phyloP scores from a whole-genome alignment of 805 yeast species.

The Blastobotrys mokoenaii region DNA sequence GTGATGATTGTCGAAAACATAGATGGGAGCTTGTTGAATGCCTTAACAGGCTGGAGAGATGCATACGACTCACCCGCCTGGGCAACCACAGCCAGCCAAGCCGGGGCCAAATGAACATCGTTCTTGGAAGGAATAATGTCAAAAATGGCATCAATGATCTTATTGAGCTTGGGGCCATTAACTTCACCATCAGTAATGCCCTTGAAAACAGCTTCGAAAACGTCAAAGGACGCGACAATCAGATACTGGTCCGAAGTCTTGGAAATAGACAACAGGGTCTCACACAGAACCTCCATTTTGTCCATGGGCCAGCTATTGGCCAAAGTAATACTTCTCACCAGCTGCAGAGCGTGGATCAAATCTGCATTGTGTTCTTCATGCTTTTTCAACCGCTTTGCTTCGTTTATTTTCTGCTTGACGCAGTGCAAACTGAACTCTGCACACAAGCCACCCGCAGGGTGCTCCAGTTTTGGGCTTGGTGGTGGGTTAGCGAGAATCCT shows the following conservation, averaged over 20 bases:
- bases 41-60: slow-evolving; percentile 40
- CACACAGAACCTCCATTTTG: slow-evolving; percentile 66
- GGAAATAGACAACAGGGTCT: slow-evolving; percentile 62
- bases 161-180: slow-evolving; percentile 55
- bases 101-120: slow-evolving; percentile 80
- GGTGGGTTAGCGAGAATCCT: slow-evolving; percentile 54
- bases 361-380: slow-evolving; percentile 39
- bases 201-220: slow-evolving; percentile 72
- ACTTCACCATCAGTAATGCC: slow-evolving; percentile 42
- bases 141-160: slow-evolving; percentile 61
- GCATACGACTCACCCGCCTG: slow-evolving; percentile 60
- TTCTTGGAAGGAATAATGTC: slow-evolving; percentile 73
- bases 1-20: slow-evolving; percentile 47
- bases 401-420: slow-evolving; percentile 38
- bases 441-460: slow-evolving; percentile 64
- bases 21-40: slow-evolving; percentile 48
- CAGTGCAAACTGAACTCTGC: slow-evolving; percentile 60
- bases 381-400: slow-evolving; percentile 24
- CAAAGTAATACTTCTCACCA: slow-evolving; percentile 59
- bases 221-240: slow-evolving; percentile 73
- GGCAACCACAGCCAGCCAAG: slow-evolving; percentile 93
- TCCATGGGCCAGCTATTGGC: slow-evolving; percentile 78
- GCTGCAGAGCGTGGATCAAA: slow-evolving; percentile 68
- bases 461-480: slow-evolving; percentile 73
- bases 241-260: slow-evolving; percentile 77